Base-by-base conservation (phyloP, 129 eudicot genomes). In the Chrysanthemum makinoi region DNA sequence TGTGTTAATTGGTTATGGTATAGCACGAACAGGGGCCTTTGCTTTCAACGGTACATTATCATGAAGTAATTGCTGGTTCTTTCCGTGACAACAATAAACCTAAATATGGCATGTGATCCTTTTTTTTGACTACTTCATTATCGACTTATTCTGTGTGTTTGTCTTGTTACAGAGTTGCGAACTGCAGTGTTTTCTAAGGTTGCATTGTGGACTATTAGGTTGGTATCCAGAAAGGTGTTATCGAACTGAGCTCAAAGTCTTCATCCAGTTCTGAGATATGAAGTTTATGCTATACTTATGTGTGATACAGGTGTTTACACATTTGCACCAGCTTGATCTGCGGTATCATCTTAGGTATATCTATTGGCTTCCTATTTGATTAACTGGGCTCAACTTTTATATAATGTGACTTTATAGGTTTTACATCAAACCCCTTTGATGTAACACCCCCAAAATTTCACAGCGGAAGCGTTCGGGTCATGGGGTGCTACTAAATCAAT, bases 111-210 rank as follows among this genome's bases (percentile, higher is more conserved):
- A n/a, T 58, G 19, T 54, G 24, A 54, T 16, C 65, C 55, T 22
- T 22, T 22, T 22, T n/a, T 22, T 22, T 22, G 20, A 22, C 24
- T 22, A 22, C 24, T 30, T 39, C 46, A 39, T 6, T 43, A 16
- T 70, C 18, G 66, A 54, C 67, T 86, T 19, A 83, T 66, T 33
- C n/a, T 62, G 47, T 55, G 7, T 51, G 44, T 50, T 52, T 77
- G 12, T 20, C 10, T 70, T 61, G 43, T 68, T 74, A 53, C 84
- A 94, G 98, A 94, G 83, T 80, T 94, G 81, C 83, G 97, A 77
- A 94, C 97, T 76, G 98, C 96, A 65, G 95, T 94, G 66, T 94
- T 94, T 68, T 94, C 98, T 19, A 94, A 94, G 77, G 98, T 94
- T 60, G 95, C 98, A 69, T 69, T 94, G 74, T 82, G 97, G 75